Evolutionary conservation across 768 basidiomycete species (phyloP), one percentile per base, ranked within the genome.

Genomic region (Podaxis sp.): DNA sequence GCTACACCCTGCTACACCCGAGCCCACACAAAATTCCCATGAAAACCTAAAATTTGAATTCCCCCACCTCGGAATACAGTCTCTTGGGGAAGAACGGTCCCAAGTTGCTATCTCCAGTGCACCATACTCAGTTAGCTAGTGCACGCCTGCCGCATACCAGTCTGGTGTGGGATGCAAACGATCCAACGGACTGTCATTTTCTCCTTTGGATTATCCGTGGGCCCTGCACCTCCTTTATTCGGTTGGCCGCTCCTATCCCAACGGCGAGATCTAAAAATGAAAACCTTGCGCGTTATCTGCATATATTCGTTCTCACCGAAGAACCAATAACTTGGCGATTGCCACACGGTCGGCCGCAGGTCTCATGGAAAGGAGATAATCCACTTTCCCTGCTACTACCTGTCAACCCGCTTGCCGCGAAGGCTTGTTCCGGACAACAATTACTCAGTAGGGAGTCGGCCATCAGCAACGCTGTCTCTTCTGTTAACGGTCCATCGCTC

Each of bases 261-360:
- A 40, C 50, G 49, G 58, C 58, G 37, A 40, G 29, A 25, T 36
- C 49, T 46, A 52, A 59, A 59, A 40, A 46, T 51, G 58, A 59
- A 51, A 15, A 27, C 24, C 58, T 37, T 40, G 50, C 15, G 38
- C 19, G 11, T 33, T 24, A 51, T 22, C 58, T 59, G 58, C 13
- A 51, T 52, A 12, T 37, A 15, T 27, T 24, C 17, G 51, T 59
- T 51, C 58, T 52, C 58, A 59, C 58, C 25, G 49, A 33, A 41
- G 58, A 50, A 50, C 58, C 58, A 52, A 36, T 29, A 40, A 38
- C 22, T 25, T 52, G 58, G 58, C 58, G 58, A 51, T n/a, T 12
- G 49, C 24, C 58, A 40, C 47, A 59, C 29, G 58, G 22, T 9
- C 12, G 12, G 33, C 25, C 24, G 37, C 49, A 52, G 27, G 49